Evolutionary conservation across 192 early-diverging fungal species (phyloP).

Genomic region (Rhizoclosmatium sp.): DNA sequence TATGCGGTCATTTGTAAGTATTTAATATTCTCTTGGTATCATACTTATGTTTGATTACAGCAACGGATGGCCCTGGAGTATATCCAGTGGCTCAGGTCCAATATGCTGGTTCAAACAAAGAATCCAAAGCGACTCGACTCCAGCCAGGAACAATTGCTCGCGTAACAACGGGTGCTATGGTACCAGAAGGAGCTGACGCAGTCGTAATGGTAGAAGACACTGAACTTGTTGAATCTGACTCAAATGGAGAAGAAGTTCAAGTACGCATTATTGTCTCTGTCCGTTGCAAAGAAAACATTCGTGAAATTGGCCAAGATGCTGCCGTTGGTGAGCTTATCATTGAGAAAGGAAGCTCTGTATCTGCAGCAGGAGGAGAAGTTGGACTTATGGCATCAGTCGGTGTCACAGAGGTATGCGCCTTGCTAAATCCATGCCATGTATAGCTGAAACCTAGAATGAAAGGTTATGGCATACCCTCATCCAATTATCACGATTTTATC

Average conservation of each 20-base stretch:
- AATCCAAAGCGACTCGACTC: slow-evolving; percentile 36
- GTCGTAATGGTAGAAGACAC: slow-evolving; percentile 99
- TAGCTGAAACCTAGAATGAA: background rate
- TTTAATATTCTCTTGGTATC: background rate
- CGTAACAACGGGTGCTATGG: slow-evolving; percentile 86
- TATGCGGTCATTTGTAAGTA: slow-evolving; percentile 84
- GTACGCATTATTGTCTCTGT: slow-evolving; percentile 53
- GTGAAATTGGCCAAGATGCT: slow-evolving; percentile 83
- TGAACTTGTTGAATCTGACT: slow-evolving; percentile 66
- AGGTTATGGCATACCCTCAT: slow-evolving; percentile 65
- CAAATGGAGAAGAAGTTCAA: slow-evolving; percentile 60
- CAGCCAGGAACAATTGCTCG: slow-evolving; percentile 67
- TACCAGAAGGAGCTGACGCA: slow-evolving; percentile 84
- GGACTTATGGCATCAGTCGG: slow-evolving; percentile 86
- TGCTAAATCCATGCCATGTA: slow-evolving; percentile 2
- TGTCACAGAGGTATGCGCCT: slow-evolving; percentile 52
- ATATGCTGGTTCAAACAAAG: slow-evolving; percentile 60
- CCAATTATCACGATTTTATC: slow-evolving; percentile 85
- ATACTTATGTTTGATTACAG: slow-evolving; percentile 38
- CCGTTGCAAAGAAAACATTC: slow-evolving; percentile 70
- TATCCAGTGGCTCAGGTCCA: slow-evolving; percentile 72
- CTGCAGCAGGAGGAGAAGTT: slow-evolving; percentile 82
- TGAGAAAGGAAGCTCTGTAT: slow-evolving; percentile 62
- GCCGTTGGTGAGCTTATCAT: slow-evolving; percentile 67
- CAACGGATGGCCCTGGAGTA: slow-evolving; percentile 79